phyloP scores from a whole-genome alignment of 345 rosid genomes.

The Luvunga scandens region DNA sequence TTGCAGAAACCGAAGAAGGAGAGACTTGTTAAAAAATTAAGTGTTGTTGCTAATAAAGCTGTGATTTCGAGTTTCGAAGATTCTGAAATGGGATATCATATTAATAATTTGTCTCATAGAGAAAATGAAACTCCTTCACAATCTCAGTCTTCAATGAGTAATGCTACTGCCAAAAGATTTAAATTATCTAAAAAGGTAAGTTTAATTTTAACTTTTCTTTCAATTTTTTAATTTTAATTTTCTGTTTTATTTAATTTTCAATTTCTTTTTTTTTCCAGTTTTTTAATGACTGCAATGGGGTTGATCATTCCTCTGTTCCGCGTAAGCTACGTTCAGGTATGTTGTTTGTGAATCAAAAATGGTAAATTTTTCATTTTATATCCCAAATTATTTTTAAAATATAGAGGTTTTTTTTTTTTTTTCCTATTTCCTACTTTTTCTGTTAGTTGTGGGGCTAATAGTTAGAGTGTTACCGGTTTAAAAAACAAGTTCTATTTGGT shows the following conservation, averaged over 20 bases:
- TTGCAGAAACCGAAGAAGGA: conserved; percentile 57
- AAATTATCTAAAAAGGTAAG: conserved; percentile 55
- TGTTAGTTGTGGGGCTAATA: conserved; percentile 5
- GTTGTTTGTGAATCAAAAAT: conserved; percentile 26
- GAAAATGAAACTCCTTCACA: conserved; percentile 32
- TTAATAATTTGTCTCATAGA: conserved; percentile 17
- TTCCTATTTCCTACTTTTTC: not conserved
- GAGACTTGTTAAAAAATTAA: conserved; percentile 43
- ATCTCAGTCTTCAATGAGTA: conserved; percentile 15
- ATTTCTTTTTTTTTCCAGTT: conserved; percentile 28
- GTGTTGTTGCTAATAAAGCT: conserved; percentile 42
- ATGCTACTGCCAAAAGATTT: conserved; percentile 37
- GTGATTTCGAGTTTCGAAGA: conserved; percentile 27
- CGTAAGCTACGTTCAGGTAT: conserved; percentile 96
- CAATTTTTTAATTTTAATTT: not conserved
- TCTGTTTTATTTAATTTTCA: not conserved
- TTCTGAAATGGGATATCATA: conserved; percentile 39
- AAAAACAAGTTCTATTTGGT: conserved; percentile 19
- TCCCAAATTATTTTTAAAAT: not conserved
- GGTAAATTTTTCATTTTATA: not conserved
- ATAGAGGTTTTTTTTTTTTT: not conserved
- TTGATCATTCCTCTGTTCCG: conserved; percentile 78
- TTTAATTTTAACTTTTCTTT: not conserved
- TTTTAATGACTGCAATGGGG: conserved; percentile 50
- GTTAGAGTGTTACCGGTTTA: conserved; percentile 2